Evolutionary conservation across 1,139 yeast species (phyloP).

Genomic region (Trichomonascaceae sp.): DNA sequence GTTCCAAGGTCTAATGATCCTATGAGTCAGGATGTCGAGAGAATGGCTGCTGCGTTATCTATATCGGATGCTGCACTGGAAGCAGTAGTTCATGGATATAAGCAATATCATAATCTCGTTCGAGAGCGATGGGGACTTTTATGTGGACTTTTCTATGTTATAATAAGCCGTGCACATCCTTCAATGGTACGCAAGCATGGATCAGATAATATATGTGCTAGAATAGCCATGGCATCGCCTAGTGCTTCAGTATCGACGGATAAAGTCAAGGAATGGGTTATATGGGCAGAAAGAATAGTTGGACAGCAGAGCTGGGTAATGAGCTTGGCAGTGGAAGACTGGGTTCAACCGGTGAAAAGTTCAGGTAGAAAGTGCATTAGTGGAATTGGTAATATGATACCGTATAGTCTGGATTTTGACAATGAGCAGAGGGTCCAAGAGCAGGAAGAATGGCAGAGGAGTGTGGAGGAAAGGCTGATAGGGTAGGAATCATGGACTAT

Average conservation of each 20-base stretch:
- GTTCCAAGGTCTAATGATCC: slow-evolving; percentile 24
- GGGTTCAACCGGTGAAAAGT: slow-evolving; percentile 17
- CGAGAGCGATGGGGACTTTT: slow-evolving; percentile 34
- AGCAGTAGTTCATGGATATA: slow-evolving; percentile 30
- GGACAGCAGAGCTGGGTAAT: slow-evolving; percentile 34
- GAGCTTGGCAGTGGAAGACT: slow-evolving; percentile 23
- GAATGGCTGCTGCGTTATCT: slow-evolving; percentile 23
- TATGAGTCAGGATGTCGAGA: slow-evolving; percentile 17
- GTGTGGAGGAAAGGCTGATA: slow-evolving; percentile 7
- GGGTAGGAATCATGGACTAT: not conserved
- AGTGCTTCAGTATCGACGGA: not conserved
- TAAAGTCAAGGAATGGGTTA: slow-evolving; percentile 30
- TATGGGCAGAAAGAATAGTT: slow-evolving; percentile 30
- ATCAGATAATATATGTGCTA: slow-evolving; percentile 10
- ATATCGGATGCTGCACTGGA: slow-evolving; percentile 21
- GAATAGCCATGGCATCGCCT: slow-evolving; percentile 8
- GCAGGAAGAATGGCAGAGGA: slow-evolving; percentile 21
- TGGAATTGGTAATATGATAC: slow-evolving; percentile 29
- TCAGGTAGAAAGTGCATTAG: slow-evolving; percentile 15
- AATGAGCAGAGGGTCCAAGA: slow-evolving; percentile 16
- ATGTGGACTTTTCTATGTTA: slow-evolving; percentile 30
- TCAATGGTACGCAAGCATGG: slow-evolving; percentile 13
- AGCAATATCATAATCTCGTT: slow-evolving; percentile 29
- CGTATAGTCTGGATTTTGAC: slow-evolving; percentile 20
- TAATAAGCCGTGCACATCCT: slow-evolving; percentile 31